A percentile compares a stretch with the other conserved stretches of the same genome.
These are phyloP conservation scores for Eurotiales sp. DNA, from an alignment of 2,329 filamentous ascomycete species.

Conservation along the genomic window DNA sequence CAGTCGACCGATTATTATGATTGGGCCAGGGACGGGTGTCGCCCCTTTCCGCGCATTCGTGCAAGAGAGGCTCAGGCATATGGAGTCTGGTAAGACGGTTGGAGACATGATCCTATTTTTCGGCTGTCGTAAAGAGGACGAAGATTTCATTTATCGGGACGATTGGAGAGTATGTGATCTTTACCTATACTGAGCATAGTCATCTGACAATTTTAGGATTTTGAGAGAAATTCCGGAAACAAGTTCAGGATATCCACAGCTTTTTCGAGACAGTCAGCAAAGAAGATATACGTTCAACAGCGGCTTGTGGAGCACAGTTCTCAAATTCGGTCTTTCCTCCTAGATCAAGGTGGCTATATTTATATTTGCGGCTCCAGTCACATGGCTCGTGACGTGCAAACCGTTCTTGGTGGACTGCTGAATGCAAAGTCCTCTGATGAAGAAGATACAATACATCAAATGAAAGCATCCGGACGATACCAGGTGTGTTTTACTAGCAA, in stretches of 20 bases:
- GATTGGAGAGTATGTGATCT: too few species aligned
- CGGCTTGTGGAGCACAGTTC: background rate
- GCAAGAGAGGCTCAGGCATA: background rate
- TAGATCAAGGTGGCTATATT: background rate
- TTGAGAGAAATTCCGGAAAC: background rate
- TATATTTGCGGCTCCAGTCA: background rate
- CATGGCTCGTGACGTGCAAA: background rate
- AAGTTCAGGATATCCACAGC: background rate
- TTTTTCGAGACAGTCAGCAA: background rate
- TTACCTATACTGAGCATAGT: too few species aligned
- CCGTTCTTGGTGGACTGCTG: background rate
- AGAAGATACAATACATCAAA: background rate
- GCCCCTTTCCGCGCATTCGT: constrained; percentile 8
- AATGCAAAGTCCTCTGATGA: background rate
- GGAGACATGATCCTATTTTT: constrained; percentile 1
- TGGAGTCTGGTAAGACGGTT: background rate
- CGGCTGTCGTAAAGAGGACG: too few species aligned
- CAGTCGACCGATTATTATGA: background rate
- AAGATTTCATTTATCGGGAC: too few species aligned
- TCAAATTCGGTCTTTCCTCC: background rate
- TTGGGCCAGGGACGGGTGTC: constrained; percentile 7
- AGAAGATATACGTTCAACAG: background rate
- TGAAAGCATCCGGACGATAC: background rate
- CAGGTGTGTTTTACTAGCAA: background rate
- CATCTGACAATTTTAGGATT: too few species aligned